These are phyloP conservation scores for Asterochloris erici DNA, from an alignment of 139 green algal genomes.

Conservation along the genomic window DNA sequence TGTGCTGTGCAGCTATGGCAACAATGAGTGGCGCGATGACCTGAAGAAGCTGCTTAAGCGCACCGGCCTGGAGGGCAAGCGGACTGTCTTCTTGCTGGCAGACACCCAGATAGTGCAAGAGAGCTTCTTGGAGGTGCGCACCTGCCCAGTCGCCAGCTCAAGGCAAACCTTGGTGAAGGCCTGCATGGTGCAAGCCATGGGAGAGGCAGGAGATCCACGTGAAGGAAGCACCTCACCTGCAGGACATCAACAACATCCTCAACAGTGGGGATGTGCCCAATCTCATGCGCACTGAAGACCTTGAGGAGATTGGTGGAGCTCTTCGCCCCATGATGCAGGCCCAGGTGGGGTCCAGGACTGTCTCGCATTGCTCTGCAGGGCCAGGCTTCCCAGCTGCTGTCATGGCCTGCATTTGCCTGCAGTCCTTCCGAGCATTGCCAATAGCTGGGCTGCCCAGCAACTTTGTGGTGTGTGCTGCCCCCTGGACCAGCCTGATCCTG, in stretches of 20 bases:
- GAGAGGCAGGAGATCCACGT: constrained; percentile 74
- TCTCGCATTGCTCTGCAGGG: too few species aligned
- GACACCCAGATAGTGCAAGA: constrained; percentile 84
- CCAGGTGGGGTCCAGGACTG: too few species aligned
- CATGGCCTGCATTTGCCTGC: too few species aligned
- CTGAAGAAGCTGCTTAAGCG: constrained; percentile 69
- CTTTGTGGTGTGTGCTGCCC: too few species aligned
- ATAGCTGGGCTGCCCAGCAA: too few species aligned
- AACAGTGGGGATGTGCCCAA: constrained; percentile 72
- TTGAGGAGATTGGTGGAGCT: constrained; percentile 22
- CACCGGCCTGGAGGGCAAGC: constrained; percentile 65
- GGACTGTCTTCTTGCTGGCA: constrained; percentile 75
- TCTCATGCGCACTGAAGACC: constrained; percentile 1
- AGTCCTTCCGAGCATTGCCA: too few species aligned
- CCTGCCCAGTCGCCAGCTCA: too few species aligned
- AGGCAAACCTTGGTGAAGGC: too few species aligned
- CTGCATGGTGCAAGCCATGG: too few species aligned
- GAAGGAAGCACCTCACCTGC: constrained; percentile 61
- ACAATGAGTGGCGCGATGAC: constrained; percentile 57
- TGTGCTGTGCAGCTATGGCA: constrained; percentile 6
- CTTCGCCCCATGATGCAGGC: constrained; percentile 61
- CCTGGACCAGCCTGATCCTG: too few species aligned
- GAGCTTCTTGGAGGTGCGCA: constrained; percentile 61
- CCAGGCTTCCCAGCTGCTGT: too few species aligned
- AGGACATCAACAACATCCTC: constrained; percentile 83